phyloP scores from a whole-genome alignment of 1,139 yeast genomes.

The Nakaseomyces nivariensis region DNA sequence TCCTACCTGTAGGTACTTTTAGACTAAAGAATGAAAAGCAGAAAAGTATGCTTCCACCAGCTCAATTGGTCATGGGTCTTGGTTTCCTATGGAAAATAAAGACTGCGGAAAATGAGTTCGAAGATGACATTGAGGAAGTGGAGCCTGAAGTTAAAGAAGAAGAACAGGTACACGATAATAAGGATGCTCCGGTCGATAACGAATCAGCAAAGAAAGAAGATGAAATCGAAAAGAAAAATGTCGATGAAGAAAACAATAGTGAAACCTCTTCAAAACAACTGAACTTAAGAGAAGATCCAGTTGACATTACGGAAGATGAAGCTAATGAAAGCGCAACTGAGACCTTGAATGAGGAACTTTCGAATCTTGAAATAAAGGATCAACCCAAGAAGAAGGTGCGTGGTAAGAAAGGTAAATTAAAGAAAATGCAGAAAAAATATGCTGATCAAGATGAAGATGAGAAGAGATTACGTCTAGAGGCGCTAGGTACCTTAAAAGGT shows the following conservation, averaged over 20 bases:
- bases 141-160: constrained; percentile 16
- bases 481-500: constrained; percentile 74
- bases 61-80: constrained; percentile 81
- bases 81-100: constrained; percentile 65
- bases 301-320: not conserved
- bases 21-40: constrained; percentile 42
- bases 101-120: constrained; percentile 19
- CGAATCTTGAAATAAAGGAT: not conserved
- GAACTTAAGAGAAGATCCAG: not conserved
- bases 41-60: constrained; percentile 65
- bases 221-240: constrained; percentile 5
- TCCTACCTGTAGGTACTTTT: constrained; percentile 57
- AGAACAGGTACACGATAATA: not conserved
- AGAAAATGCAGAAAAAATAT: constrained; percentile 74
- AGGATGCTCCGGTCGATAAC: no score
- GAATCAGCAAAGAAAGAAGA: constrained; percentile 9
- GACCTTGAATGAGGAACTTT: not conserved
- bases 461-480: constrained; percentile 59
- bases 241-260: not conserved
- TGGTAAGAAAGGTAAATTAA: constrained; percentile 76
- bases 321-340: not conserved
- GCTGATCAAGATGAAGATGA: constrained; percentile 92
- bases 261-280: no score
- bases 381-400: constrained; percentile 38
- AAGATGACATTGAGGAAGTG: constrained; percentile 11